Percentiles rank a stretch among this genome's conserved stretches.
Conservation (phyloP, 1,139 yeast species). For the Groenewaldozyma auringiensis region DNA sequence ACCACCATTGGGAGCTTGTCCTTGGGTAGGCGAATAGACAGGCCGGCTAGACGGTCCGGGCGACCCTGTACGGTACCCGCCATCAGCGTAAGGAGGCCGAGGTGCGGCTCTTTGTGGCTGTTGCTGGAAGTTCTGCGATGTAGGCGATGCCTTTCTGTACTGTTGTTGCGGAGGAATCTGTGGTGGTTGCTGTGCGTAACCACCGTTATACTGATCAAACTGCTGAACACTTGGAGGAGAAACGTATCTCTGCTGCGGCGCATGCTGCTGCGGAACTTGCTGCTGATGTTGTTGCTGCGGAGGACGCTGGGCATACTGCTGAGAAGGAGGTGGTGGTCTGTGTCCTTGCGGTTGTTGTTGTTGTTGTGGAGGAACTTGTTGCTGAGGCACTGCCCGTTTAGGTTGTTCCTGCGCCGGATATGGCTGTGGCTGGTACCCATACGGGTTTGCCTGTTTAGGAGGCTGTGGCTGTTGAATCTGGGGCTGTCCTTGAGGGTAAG, state of each 20-base stretch:
- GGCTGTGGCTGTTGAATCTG: not conserved
- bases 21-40: not conserved
- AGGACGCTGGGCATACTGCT: conserved; percentile 5
- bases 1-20: conserved; percentile 3
- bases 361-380: not conserved
- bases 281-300: conserved; percentile 8
- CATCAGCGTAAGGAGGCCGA: not conserved
- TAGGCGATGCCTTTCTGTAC: not conserved
- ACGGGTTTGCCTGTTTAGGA: not conserved
- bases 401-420: not conserved
- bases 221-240: not conserved
- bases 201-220: not conserved
- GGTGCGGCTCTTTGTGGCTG: conserved; percentile 1
- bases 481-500: not conserved
- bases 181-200: not conserved
- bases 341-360: not conserved
- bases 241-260: not conserved
- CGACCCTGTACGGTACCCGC: not conserved
- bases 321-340: not conserved
- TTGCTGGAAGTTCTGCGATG: not conserved
- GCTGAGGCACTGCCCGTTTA: conserved; percentile 1
- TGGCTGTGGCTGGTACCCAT: not conserved
- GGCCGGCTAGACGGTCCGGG: not conserved
- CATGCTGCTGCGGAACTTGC: not conserved
- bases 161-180: not conserved